Base-by-base conservation (phyloP, 345 rosid genomes). In the Draba incana region DNA sequence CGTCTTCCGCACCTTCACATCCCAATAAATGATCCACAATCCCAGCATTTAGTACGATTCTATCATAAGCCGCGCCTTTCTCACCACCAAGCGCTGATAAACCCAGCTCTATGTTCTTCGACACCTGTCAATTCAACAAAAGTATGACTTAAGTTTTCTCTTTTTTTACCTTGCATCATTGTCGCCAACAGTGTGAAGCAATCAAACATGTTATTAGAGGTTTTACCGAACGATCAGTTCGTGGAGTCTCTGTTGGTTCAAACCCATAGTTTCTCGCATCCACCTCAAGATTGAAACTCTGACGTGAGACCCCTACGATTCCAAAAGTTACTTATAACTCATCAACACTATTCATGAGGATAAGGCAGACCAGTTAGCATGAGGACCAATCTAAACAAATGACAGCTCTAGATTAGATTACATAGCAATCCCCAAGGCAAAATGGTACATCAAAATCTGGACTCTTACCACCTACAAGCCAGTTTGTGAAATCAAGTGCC, bases 181-280 rank as follows among this genome's bases (percentile, higher is more conserved):
- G 14, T 56, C 58, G 10, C 4, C 37, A 56, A 9, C 1, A 65
- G 25, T 51, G 33, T 23, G 14, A 57, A 50, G 50, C 16, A 52
- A 50, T 49, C 16, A 52, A n/a, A 31, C 3, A 53, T 43, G 69
- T 6, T 37, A 33, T 58, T 5, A 10, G 66, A 31, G 41, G 75
- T 68, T 42, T 73, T 82, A 93, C 97, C 75, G 97, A 93, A 85
- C 96, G 86, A 77, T 90, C 96, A 57, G 91, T 87, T 83, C 97
- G 84, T 47, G 97, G 98, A 27, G 92, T 84, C 66, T 93, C 92
- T 3, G 87, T 81, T 48, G 98, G 89, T 71, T 88, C 89, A 82
- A 93, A 88, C 49, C 96, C 95, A 58, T 87, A 87, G 76, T 87
- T 83, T 78, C 79, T 77, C 3, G 97, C 97, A 75, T 93, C 87